Evolutionary conservation across 441 rosid genomes (phyloP).

Genomic region (Corymbia calophylla): DNA sequence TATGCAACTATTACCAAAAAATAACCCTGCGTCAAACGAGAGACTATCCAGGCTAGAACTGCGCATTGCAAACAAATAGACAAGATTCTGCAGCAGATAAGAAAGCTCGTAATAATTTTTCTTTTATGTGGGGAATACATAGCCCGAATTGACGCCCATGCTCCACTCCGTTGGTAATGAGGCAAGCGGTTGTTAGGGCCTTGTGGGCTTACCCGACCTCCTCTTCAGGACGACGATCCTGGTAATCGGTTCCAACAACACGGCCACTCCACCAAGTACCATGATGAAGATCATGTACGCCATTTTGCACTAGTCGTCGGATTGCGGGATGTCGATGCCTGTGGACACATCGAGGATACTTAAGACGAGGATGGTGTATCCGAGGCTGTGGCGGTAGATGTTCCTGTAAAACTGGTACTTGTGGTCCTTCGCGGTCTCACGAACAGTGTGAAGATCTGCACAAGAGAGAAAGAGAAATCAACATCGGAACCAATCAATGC

Average conservation of each 20-base stretch:
- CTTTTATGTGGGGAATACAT: no score
- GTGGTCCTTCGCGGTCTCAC: slow-evolving; percentile 57
- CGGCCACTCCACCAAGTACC: slow-evolving; percentile 29
- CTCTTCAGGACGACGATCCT: slow-evolving; percentile 42
- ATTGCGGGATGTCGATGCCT: slow-evolving; percentile 36
- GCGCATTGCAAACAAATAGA: no score
- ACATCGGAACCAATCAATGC: neutral
- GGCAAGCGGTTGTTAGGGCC: slow-evolving; percentile 23
- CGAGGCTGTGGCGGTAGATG: slow-evolving; percentile 50
- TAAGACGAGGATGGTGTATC: slow-evolving; percentile 32
- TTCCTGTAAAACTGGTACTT: slow-evolving; percentile 51
- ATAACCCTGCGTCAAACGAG: no score
- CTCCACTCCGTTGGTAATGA: neutral
- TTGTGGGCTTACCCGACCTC: slow-evolving; percentile 40
- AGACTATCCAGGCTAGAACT: no score
- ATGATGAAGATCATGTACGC: slow-evolving; percentile 27
- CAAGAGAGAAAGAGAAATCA: neutral
- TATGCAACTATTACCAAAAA: no score
- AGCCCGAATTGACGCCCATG: no score
- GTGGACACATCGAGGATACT: slow-evolving; percentile 46
- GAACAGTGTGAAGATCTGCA: slow-evolving; percentile 49
- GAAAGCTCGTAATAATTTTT: no score
- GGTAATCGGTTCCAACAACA: slow-evolving; percentile 39
- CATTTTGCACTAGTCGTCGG: slow-evolving; percentile 31
- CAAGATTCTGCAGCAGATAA: no score